Percentiles rank a stretch among this genome's conserved stretches.
phyloP scores from a whole-genome alignment of 176 grass and related monocot genomes.

The Avena insularis region DNA sequence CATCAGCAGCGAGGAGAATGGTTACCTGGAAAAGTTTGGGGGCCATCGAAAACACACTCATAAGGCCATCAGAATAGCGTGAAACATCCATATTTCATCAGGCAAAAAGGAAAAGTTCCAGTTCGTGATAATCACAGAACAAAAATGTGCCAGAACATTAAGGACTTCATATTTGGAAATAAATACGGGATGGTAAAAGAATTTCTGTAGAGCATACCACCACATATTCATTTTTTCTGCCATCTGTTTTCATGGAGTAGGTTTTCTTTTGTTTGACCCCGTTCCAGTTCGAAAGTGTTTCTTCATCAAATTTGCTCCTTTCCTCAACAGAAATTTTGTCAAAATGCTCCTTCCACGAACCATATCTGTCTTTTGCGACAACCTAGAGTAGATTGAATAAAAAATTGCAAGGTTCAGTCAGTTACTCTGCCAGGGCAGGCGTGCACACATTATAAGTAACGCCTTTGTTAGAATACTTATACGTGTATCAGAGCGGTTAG shows the following conservation, averaged over 20 bases:
- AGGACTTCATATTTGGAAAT: background rate
- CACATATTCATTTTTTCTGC: slow-evolving; percentile 47
- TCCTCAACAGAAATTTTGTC: slow-evolving; percentile 42
- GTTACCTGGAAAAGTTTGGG: slow-evolving; percentile 27
- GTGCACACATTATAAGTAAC: background rate
- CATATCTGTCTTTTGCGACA: background rate
- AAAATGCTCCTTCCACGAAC: slow-evolving; percentile 47
- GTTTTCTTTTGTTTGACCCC: slow-evolving; percentile 54
- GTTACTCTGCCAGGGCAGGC: background rate
- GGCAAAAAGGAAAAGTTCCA: background rate
- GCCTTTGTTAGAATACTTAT: background rate
- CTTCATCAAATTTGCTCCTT: slow-evolving; percentile 55
- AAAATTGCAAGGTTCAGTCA: background rate
- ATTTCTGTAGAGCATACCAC: slow-evolving; percentile 31
- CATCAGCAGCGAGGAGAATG: slow-evolving; percentile 41
- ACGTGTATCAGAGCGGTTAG: too few relatives aligned
- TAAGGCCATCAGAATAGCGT: background rate
- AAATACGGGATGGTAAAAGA: background rate
- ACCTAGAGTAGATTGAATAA: slow-evolving; percentile 22
- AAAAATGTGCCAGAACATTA: background rate
- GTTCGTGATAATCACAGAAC: background rate
- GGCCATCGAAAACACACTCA: background rate
- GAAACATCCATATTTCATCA: background rate
- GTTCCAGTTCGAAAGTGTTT: slow-evolving; percentile 47
- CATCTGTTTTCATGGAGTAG: slow-evolving; percentile 46